Evolutionary conservation across 164 flowering plant genomes (phyloP), one percentile per base, ranked within the genome.

Genomic region (Piper betle): DNA sequence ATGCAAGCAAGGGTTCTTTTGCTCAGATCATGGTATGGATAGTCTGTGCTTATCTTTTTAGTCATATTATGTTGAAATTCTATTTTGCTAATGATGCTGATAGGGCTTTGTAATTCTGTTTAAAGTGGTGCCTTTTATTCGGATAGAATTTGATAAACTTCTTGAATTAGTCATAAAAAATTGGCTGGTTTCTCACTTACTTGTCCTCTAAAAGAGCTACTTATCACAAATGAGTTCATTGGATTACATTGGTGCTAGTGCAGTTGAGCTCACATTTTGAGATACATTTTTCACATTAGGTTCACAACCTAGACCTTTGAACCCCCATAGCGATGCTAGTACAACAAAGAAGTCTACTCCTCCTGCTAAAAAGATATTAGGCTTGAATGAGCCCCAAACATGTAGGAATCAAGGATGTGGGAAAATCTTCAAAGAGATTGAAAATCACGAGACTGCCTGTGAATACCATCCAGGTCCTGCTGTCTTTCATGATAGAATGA

Each of bases 391-490:
- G 72, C 84, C 85, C 11, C 95, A 85, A 64, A 77, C 53, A 0
- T 93, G 99, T 76, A 84, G 62, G 69, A 93, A 93, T 61, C 81
- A 86, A 62, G 97, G 96, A 33, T 93, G 99, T 70, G 97, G 97
- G 39, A 64, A 82, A 72, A 81, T 83, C 48, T 93, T 91, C 71
- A 86, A 78, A 73, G 99, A 93, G 63, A 90, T 75, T 69, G 89
- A 88, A 66, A 93, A 93, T 79, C 86, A 88, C 61, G 97, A 85
- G 1, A 68, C 71, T 53, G 97, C 99, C 6, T 93, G 97, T 64
- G 77, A 65, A 63, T 84, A 83, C 77, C 99, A 93, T 71, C 99
- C 99, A 37, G 99, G 97, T 2, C 97, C 97, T 58, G 85, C 99
- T 7, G 71, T 88, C 69, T 93, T 93, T 66, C 99, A 88, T 64